Conservation (phyloP, 208 protist genomes). For the Pavlovales sp. region DNA sequence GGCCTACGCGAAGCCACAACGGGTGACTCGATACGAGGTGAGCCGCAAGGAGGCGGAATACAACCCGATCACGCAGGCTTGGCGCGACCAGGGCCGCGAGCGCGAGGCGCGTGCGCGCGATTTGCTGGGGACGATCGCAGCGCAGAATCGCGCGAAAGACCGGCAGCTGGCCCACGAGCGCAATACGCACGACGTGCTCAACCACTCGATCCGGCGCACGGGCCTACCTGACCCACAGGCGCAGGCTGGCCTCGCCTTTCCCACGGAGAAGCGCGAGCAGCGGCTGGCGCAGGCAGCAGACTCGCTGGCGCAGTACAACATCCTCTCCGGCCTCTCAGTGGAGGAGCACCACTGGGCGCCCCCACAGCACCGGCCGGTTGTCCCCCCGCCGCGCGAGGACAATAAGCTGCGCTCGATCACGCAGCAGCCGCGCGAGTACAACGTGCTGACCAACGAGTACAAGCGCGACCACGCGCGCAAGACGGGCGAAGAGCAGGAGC, state of each 20-base stretch:
- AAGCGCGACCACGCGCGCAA: not conserved
- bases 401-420: not conserved
- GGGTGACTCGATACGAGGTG: not conserved
- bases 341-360: slow-evolving; percentile 4
- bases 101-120: not conserved
- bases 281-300: not conserved
- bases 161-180: not conserved
- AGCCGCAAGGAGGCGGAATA: not conserved
- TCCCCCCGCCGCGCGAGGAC: not conserved
- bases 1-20: not conserved
- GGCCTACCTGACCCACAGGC: not conserved
- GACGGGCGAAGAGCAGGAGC: not conserved
- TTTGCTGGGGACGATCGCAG: not conserved
- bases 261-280: not conserved
- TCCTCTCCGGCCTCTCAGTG: not conserved
- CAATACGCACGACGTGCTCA: not conserved
- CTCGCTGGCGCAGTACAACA: not conserved
- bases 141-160: not conserved
- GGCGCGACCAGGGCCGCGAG: not conserved
- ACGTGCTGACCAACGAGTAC: slow-evolving; percentile 18
- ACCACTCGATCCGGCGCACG: not conserved
- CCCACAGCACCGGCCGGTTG: not conserved
- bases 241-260: not conserved
- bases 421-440: not conserved
- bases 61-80: slow-evolving; percentile 13